These are phyloP conservation scores for Hypoxylon sp. DNA, from an alignment of 2,329 filamentous ascomycete species.

Conservation along the genomic window DNA sequence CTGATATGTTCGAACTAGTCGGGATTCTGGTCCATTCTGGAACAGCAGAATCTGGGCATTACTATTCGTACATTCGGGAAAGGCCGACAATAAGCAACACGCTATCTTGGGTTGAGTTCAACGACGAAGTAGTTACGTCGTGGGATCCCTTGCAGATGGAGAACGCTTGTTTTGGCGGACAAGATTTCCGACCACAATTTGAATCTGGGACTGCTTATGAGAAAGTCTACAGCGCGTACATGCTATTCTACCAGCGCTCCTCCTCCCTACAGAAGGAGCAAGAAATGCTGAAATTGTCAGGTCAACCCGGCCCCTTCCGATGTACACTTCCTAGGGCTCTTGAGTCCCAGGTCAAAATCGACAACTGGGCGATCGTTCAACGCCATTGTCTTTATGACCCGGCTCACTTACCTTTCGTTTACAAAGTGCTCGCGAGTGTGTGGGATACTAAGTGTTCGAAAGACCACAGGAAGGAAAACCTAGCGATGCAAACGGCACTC, in stretches of 20 bases:
- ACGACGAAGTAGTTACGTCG: conserved; percentile 84
- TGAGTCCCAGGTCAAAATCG: conserved; percentile 73
- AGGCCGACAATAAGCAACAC: conserved; percentile 69
- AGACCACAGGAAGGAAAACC: conserved; percentile 62
- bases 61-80: conserved; percentile 95
- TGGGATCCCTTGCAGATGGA: conserved; percentile 84
- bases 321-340: conserved; percentile 62
- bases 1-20: conserved; percentile 93
- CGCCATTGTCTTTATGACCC: conserved; percentile 86
- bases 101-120: conserved; percentile 88
- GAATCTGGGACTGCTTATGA: conserved; percentile 67
- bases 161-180: conserved; percentile 83
- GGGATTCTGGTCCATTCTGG: conserved; percentile 94
- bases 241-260: conserved; percentile 94
- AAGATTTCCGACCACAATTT: conserved; percentile 67
- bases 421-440: conserved; percentile 71
- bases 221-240: conserved; percentile 91
- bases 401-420: conserved; percentile 77
- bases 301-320: conserved; percentile 59
- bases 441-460: conserved; percentile 66
- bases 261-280: conserved; percentile 72
- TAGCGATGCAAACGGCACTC: conserved; percentile 69
- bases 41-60: conserved; percentile 94
- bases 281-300: conserved; percentile 59
- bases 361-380: conserved; percentile 81